Evolutionary conservation across 495 filamentous ascomycete genomes (phyloP).

Genomic region (Beverwykella pulmonaria): DNA sequence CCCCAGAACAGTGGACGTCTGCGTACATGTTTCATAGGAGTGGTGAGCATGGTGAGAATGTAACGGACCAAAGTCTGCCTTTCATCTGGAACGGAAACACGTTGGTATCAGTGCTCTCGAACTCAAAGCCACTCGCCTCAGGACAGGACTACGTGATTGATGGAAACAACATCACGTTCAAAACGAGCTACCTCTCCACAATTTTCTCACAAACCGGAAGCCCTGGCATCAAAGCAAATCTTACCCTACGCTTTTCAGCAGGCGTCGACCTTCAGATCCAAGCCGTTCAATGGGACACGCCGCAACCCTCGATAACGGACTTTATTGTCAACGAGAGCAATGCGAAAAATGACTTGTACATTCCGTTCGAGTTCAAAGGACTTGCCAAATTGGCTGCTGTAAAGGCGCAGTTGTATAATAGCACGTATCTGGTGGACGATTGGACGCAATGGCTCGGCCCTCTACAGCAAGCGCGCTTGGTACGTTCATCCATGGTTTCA

Average conservation of each 20-base stretch:
- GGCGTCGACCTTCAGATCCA: conserved; percentile 53
- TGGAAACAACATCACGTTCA: conserved; percentile 53
- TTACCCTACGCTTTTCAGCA: conserved; percentile 55
- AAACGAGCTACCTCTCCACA: conserved; percentile 51
- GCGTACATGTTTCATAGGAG: conserved; percentile 59
- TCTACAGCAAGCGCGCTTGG: conserved; percentile 55
- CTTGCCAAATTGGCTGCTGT: conserved; percentile 53
- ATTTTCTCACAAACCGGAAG: conserved; percentile 47
- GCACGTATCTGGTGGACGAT: conserved; percentile 56
- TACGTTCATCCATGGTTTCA: conserved; percentile 35
- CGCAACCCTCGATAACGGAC: conserved; percentile 48
- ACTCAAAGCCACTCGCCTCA: conserved; percentile 41
- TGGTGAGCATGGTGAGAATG: conserved; percentile 51
- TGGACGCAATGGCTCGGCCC: conserved; percentile 60
- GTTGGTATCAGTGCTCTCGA: conserved; percentile 48
- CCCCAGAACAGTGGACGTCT: conserved; percentile 51
- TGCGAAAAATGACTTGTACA: conserved; percentile 43
- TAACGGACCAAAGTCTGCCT: conserved; percentile 49
- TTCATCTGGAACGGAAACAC: conserved; percentile 60
- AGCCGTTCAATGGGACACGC: conserved; percentile 56
- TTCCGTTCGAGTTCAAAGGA: conserved; percentile 58
- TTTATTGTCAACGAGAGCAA: conserved; percentile 48
- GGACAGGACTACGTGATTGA: conserved; percentile 54
- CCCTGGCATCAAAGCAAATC: conserved; percentile 52
- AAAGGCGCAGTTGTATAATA: conserved; percentile 52